phyloP scores from a whole-genome alignment of 305 asterid genomes.

The Fraxinus xanthoxyloides region DNA sequence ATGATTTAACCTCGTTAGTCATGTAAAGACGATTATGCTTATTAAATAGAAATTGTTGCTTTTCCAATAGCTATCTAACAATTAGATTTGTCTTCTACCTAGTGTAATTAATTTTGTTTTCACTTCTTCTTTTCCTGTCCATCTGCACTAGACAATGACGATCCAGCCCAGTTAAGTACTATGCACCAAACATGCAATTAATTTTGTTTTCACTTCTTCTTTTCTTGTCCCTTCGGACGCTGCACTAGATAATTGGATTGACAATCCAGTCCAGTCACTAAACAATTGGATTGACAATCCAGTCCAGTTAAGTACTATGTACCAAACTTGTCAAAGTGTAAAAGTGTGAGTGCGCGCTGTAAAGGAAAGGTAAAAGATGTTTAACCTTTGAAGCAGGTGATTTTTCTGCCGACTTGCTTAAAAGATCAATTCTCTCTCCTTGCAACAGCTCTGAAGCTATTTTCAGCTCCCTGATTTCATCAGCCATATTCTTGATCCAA shows the following conservation, averaged over 20 bases:
- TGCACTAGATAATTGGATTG: background rate
- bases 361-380: background rate
- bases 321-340: background rate
- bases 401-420: constrained; percentile 28
- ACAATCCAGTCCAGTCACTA: background rate
- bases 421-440: constrained; percentile 30
- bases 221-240: background rate
- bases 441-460: constrained; percentile 25
- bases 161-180: background rate
- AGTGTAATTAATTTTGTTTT: background rate
- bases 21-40: background rate
- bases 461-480: constrained; percentile 40
- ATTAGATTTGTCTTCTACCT: background rate
- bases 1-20: background rate
- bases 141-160: background rate
- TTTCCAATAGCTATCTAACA: background rate
- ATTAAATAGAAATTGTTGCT: background rate
- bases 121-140: background rate
- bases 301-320: background rate
- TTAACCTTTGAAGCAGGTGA: constrained; percentile 40
- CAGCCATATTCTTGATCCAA: constrained; percentile 34
- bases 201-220: background rate
- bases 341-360: background rate
- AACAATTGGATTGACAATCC: background rate
- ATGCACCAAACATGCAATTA: background rate